Conservation (phyloP, 2,329 filamentous ascomycete genomes). For the Trichophyton mentagrophytes region DNA sequence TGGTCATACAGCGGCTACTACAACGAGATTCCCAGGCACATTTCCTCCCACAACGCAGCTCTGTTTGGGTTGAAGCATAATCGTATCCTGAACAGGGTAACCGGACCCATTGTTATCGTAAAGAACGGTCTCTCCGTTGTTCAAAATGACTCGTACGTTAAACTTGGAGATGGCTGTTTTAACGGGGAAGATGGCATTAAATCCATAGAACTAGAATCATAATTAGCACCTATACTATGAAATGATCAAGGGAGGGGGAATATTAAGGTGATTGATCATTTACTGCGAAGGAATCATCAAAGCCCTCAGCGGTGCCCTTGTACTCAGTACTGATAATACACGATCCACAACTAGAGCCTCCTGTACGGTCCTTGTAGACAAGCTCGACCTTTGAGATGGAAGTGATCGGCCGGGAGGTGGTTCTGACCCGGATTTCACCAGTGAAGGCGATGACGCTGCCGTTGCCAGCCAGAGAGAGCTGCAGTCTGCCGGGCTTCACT, state of each 20-base stretch:
- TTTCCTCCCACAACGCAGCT: constrained; percentile 7
- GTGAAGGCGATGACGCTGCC: constrained; percentile 7
- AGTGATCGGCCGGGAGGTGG: constrained; percentile 6
- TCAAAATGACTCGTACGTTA: constrained; percentile 4
- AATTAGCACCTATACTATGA: neutral
- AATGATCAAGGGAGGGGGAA: neutral
- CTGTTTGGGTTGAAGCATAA: constrained; percentile 10
- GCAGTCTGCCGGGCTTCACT: constrained; percentile 8
- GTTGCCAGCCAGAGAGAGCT: constrained; percentile 8
- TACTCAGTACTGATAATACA: constrained; percentile 7
- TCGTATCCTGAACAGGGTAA: constrained; percentile 10
- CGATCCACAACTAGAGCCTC: constrained; percentile 6
- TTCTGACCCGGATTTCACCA: constrained; percentile 11
- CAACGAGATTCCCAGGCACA: constrained; percentile 5
- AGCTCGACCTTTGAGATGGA: constrained; percentile 7
- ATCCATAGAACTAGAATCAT: constrained; percentile 8
- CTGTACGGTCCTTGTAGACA: constrained; percentile 8
- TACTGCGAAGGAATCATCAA: constrained; percentile 11
- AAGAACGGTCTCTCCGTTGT: neutral
- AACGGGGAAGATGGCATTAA: constrained; percentile 4
- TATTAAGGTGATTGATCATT: neutral
- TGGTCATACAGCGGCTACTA: constrained; percentile 9
- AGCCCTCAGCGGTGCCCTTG: constrained; percentile 8
- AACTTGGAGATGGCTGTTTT: constrained; percentile 9
- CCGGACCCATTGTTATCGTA: constrained; percentile 9